Evolutionary conservation across 2,329 filamentous ascomycete genomes (phyloP).

Genomic region (Penicillium oxalicum): DNA sequence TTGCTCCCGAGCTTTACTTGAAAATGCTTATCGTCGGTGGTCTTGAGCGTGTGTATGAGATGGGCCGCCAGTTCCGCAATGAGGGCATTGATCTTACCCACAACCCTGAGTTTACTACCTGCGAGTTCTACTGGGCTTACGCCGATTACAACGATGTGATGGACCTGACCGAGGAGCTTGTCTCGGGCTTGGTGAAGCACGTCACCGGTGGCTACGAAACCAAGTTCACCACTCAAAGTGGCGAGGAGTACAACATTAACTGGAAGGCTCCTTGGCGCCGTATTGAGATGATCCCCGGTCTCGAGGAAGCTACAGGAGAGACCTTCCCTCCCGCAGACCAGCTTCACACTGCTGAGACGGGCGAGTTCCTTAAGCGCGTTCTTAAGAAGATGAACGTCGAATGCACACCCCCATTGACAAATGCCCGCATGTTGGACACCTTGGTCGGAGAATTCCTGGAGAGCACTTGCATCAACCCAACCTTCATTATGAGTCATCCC

Average conservation of each 20-base stretch:
- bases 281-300: conserved; percentile 89
- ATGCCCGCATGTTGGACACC: conserved; percentile 93
- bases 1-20: conserved; percentile 91
- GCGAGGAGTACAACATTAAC: conserved; percentile 85
- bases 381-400: conserved; percentile 87
- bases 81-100: conserved; percentile 88
- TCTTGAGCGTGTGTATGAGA: conserved; percentile 88
- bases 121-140: conserved; percentile 95
- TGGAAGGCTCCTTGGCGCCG: conserved; percentile 93
- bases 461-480: conserved; percentile 87
- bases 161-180: conserved; percentile 85
- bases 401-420: conserved; percentile 84
- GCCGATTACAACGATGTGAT: conserved; percentile 88
- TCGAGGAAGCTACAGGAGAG: conserved; percentile 84
- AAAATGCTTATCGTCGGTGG: conserved; percentile 96
- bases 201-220: conserved; percentile 81
- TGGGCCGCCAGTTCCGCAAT: conserved; percentile 93
- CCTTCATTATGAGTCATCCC: conserved; percentile 78
- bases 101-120: conserved; percentile 97
- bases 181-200: conserved; percentile 82
- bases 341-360: conserved; percentile 83
- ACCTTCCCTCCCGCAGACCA: conserved; percentile 88
- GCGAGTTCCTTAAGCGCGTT: conserved; percentile 76
- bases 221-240: conserved; percentile 76
- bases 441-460: conserved; percentile 92